Conservation (phyloP, 139 green algal genomes). For the Trebouxia sp. region DNA sequence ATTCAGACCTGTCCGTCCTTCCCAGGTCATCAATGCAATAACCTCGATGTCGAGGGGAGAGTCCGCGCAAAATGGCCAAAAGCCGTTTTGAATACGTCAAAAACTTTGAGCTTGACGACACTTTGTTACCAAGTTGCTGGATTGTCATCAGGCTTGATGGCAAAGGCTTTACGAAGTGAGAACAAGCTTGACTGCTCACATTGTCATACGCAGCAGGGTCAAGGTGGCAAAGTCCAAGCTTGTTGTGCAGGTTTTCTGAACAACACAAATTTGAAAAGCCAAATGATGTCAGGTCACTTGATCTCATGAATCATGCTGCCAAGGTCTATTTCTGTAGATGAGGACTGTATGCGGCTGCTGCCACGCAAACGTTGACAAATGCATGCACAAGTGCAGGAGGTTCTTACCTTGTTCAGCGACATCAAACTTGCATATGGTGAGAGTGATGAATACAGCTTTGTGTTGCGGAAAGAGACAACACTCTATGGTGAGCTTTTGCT, state of each 20-base stretch:
- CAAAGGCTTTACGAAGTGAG: constrained; percentile 88
- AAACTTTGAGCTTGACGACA: constrained; percentile 74
- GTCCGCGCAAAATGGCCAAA: constrained; percentile 58
- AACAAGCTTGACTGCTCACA: background rate
- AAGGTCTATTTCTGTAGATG: background rate
- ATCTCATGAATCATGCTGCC: constrained; percentile 76
- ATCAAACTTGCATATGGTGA: constrained; percentile 81
- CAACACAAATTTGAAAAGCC: constrained; percentile 85
- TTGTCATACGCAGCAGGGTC: background rate
- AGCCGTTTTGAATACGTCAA: constrained; percentile 86
- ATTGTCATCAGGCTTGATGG: constrained; percentile 88
- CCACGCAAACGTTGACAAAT: background rate
- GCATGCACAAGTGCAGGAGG: constrained; percentile 42
- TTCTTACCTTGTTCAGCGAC: constrained; percentile 76
- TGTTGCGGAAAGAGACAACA: constrained; percentile 60
- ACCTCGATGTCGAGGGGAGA: no score
- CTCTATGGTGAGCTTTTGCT: no score
- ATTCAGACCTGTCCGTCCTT: no score
- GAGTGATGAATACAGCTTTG: constrained; percentile 92
- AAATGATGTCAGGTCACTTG: constrained; percentile 73
- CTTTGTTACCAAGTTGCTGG: constrained; percentile 78
- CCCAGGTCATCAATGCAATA: no score
- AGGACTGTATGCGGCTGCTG: background rate
- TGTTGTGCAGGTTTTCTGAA: constrained; percentile 72
- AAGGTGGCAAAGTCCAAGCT: no score